phyloP scores from a whole-genome alignment of 169 alveolate species.

The Plasmodium adleri region DNA sequence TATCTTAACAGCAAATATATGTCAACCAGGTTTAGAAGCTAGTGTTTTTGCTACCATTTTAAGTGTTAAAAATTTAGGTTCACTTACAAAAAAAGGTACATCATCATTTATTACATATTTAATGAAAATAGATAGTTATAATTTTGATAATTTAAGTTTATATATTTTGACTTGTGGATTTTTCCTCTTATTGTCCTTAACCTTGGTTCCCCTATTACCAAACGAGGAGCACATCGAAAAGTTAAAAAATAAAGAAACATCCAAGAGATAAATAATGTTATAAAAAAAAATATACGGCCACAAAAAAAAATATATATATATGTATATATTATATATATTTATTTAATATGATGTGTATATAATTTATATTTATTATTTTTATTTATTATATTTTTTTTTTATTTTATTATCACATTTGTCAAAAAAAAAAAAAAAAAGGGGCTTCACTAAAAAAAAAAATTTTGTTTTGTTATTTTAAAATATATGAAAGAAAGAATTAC shows the following conservation, averaged over 20 bases:
- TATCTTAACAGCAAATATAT: slow-evolving; percentile 93
- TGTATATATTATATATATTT: not conserved
- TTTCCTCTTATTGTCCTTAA: slow-evolving; percentile 48
- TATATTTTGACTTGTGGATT: slow-evolving; percentile 91
- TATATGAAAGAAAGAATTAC: no score
- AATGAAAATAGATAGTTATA: slow-evolving; percentile 91
- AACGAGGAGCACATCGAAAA: slow-evolving; percentile 47
- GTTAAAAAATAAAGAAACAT: not conserved
- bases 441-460: no score
- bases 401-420: no score
- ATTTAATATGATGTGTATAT: no score
- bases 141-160: slow-evolving; percentile 91
- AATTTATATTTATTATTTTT: no score
- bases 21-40: slow-evolving; percentile 98
- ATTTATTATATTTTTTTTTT: no score
- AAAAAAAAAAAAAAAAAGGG: no score
- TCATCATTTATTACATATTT: slow-evolving; percentile 93
- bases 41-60: slow-evolving; percentile 95
- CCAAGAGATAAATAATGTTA: not conserved
- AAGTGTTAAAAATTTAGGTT: slow-evolving; percentile 94
- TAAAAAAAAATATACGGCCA: not conserved
- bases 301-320: not conserved
- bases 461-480: no score
- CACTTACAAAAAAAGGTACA: slow-evolving; percentile 89
- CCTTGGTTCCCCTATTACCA: slow-evolving; percentile 39